Conservation (phyloP, 768 basidiomycete genomes). For the Termitomyces sp. region DNA sequence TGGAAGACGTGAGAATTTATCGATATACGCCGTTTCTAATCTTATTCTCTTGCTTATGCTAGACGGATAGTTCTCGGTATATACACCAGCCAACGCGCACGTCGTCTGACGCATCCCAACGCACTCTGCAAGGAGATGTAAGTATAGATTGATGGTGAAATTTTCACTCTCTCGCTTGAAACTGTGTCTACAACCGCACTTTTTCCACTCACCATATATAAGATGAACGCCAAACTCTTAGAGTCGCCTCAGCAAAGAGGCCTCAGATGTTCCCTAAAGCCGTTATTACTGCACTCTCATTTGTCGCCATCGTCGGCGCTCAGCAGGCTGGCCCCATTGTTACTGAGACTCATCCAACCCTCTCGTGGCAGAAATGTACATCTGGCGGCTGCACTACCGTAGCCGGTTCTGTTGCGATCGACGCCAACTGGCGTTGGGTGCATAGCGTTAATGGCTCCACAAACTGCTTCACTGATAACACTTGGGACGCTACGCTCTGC, state of each 20-base stretch:
- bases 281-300: constrained; percentile 20
- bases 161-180: neutral
- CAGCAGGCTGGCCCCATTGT: constrained; percentile 41
- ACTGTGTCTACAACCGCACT: too few species aligned
- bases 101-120: neutral
- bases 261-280: neutral
- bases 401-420: constrained; percentile 37
- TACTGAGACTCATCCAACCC: constrained; percentile 39
- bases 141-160: neutral
- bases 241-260: neutral
- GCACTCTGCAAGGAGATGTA: neutral
- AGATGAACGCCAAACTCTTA: neutral
- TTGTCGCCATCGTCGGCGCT: constrained; percentile 29
- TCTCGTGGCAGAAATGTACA: constrained; percentile 45
- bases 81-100: neutral
- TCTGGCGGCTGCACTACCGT: constrained; percentile 36
- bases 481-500: constrained; percentile 46
- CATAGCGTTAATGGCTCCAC: constrained; percentile 31
- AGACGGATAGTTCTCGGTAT: neutral
- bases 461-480: constrained; percentile 51
- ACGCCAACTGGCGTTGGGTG: constrained; percentile 55
- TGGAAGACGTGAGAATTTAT: neutral
- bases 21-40: neutral
- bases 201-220: too few species aligned
- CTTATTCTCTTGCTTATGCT: neutral